Base-by-base conservation (phyloP, 306 rosid genomes). In the Sechiopsis laciniata region DNA sequence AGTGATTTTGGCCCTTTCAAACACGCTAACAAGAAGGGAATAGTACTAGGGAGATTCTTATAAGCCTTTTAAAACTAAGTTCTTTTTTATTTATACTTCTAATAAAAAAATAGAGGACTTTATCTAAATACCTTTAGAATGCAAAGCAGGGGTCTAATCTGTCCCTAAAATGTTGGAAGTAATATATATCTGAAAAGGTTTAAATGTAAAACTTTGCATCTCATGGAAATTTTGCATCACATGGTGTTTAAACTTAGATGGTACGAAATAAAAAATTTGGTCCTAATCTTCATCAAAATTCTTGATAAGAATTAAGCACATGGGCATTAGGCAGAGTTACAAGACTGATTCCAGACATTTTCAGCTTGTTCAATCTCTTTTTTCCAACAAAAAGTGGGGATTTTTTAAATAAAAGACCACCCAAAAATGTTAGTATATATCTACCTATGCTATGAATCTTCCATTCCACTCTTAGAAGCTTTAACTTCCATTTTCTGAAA, bases 401-500 rank as follows among this genome's bases (percentile, higher is more conserved):
- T 3, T 64, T 35, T 64, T 16, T 37, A 8, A 20, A 57, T 0
- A 0, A 20, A 57, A 4, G 13, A 57, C 63, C 10, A 57, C 13
- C 35, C 16, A 57, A 21, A 57, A 58, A 9, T 2, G 0, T 10
- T 3, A 11, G 40, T 24, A 24, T 29, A 46, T 61, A 22, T 29
- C 46, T 14, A 13, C 29, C 67, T 14, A 61, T 61, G 42, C 67
- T 14, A 61, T 61, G 42, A 61, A 14, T 61, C 21, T 61, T 61
- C 10, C 12, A 61, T 61, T 61, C 42, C 20, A 29, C 45, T 24
- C 67, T 45, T 61, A 29, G 14, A 26, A 61, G 15, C 67, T 29
- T 61, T 61, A 61, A 11, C 67, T 24, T 61, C 46, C 45, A 26
- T 61, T 24, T 59, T 59, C 40, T 61, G 67, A 29, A 61, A 61